These are phyloP conservation scores for Eucalyptus regnans DNA, from an alignment of 345 rosid species.

Conservation along the genomic window DNA sequence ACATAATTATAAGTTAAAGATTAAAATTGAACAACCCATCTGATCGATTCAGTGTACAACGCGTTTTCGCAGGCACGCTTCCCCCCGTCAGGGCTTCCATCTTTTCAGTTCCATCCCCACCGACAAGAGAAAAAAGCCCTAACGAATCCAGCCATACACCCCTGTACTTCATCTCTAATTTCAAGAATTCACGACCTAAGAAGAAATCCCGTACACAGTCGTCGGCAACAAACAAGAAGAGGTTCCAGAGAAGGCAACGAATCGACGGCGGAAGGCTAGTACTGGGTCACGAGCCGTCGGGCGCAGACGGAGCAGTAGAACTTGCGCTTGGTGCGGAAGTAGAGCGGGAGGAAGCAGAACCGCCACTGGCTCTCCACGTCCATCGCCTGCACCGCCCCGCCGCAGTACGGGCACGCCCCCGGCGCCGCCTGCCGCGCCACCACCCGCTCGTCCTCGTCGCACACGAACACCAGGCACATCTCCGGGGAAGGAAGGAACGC, in stretches of 20 bases:
- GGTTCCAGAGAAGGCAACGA: fast-evolving
- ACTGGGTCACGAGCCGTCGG: conserved; percentile 35
- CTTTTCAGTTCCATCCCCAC: not conserved
- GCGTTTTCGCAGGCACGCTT: not conserved
- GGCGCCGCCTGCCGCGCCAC: conserved; percentile 61
- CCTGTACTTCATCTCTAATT: not conserved
- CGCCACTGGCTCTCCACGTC: conserved; percentile 78
- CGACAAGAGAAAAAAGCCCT: not conserved
- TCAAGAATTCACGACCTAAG: not conserved
- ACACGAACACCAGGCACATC: conserved; percentile 90
- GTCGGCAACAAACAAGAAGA: not conserved
- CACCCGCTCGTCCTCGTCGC: conserved; percentile 85
- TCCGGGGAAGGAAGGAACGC: not conserved
- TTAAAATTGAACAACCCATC: not conserved
- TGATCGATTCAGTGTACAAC: not conserved
- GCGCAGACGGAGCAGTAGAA: conserved; percentile 49
- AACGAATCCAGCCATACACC: not conserved
- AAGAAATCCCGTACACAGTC: not conserved
- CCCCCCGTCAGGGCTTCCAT: not conserved
- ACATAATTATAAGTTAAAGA: not conserved
- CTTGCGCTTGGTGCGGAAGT: conserved; percentile 44
- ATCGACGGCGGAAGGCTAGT: not conserved
- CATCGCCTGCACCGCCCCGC: conserved; percentile 62
- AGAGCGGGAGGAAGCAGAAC: conserved; percentile 78
- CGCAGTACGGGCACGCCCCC: conserved; percentile 89